Evolutionary conservation across 2,329 filamentous ascomycete genomes (phyloP).

Genomic region (Tolypocladium pustulatum): DNA sequence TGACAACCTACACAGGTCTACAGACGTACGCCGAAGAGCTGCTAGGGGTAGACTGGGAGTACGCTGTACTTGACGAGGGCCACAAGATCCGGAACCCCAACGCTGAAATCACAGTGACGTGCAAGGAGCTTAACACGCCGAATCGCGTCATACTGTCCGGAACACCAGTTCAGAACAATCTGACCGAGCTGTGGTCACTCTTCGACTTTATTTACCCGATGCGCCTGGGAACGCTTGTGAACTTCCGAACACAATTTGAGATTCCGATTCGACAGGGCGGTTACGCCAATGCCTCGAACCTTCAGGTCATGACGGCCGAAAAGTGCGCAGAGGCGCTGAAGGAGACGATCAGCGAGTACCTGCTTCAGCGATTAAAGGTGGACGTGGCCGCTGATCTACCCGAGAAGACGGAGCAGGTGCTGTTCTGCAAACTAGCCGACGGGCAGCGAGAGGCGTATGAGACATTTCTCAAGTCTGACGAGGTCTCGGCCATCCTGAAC

Average conservation of each 20-base stretch:
- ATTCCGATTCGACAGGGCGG: slow-evolving; percentile 88
- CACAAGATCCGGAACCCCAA: slow-evolving; percentile 98
- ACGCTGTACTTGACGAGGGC: slow-evolving; percentile 89
- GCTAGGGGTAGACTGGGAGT: slow-evolving; percentile 79
- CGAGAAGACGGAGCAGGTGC: slow-evolving; percentile 89
- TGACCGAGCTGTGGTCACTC: slow-evolving; percentile 90
- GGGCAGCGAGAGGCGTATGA: slow-evolving; percentile 73
- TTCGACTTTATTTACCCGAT: slow-evolving; percentile 98
- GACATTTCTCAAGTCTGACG: slow-evolving; percentile 68
- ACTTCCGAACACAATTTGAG: slow-evolving; percentile 85
- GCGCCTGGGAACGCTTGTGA: slow-evolving; percentile 82
- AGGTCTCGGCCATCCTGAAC: slow-evolving; percentile 73
- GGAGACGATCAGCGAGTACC: slow-evolving; percentile 84
- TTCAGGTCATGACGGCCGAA: slow-evolving; percentile 89
- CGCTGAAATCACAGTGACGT: slow-evolving; percentile 85
- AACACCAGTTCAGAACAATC: slow-evolving; percentile 95
- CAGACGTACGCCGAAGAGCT: slow-evolving; percentile 81
- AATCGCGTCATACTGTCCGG: slow-evolving; percentile 91
- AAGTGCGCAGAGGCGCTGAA: slow-evolving; percentile 92
- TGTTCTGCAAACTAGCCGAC: slow-evolving; percentile 84
- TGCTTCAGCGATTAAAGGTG: slow-evolving; percentile 83
- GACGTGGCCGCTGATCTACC: slow-evolving; percentile 91
- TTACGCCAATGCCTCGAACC: slow-evolving; percentile 87
- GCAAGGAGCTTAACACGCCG: slow-evolving; percentile 83
- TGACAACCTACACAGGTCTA: slow-evolving; percentile 94